A percentile compares a stretch with the other conserved stretches of the same genome.
These are phyloP conservation scores for Tolypocladium amazonense DNA, from an alignment of 2,329 filamentous ascomycete species.

Conservation along the genomic window DNA sequence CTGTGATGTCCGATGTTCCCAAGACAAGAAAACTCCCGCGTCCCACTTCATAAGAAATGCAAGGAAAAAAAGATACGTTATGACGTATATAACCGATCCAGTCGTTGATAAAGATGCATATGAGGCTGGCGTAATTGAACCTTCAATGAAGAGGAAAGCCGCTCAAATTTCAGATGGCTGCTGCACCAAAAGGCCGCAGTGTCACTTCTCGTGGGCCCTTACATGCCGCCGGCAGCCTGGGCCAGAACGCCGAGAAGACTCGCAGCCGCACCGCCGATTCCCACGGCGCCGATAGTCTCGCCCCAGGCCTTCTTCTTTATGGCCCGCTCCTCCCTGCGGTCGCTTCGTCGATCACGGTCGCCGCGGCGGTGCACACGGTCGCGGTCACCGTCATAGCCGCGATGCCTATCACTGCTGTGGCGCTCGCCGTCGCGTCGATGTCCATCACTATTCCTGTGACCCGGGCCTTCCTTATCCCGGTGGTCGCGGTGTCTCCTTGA, in stretches of 20 bases:
- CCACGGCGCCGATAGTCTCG: conserved; percentile 45
- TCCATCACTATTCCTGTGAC: conserved; percentile 8
- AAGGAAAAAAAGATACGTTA: not conserved
- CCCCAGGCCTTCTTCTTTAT: conserved; percentile 36
- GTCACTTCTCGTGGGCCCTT: too few species aligned
- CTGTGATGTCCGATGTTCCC: not conserved
- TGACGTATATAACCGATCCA: not conserved
- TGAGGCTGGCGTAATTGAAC: not conserved
- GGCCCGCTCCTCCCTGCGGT: conserved; percentile 24
- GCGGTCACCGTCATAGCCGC: conserved; percentile 18
- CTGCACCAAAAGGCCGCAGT: not conserved
- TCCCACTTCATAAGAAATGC: not conserved
- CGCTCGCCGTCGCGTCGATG: conserved; percentile 16
- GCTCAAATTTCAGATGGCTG: not conserved
- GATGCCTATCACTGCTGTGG: conserved; percentile 12
- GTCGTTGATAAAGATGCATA: not conserved
- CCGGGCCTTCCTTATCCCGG: conserved; percentile 13
- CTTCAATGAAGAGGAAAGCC: not conserved
- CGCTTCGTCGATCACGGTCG: conserved; percentile 26
- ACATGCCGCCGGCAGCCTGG: conserved; percentile 37
- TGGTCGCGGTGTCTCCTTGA: conserved; percentile 13
- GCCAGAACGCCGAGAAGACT: conserved; percentile 47
- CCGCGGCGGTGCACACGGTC: conserved; percentile 29
- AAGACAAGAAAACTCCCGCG: not conserved
- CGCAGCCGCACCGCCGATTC: conserved; percentile 50